Base-by-base conservation (phyloP, 225 moss, liverwort and hornwort species). In the Asterella californica region DNA sequence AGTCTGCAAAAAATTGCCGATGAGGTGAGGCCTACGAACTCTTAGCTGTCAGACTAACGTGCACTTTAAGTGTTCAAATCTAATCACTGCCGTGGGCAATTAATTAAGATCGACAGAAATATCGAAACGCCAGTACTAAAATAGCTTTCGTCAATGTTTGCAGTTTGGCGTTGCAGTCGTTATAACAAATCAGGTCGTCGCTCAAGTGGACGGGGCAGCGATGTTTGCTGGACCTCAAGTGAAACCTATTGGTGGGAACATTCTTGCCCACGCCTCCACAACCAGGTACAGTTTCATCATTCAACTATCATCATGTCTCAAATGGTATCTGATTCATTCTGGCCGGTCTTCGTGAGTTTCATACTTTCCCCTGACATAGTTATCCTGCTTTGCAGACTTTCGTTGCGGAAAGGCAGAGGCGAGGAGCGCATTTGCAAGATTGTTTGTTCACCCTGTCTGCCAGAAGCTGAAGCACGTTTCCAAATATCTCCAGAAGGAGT, bases 181-280 rank as follows among this genome's bases (percentile, higher is more conserved):
- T 34, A 79, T 99, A 19, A 99, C 97, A 15, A 99, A 99, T 71
- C 97, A 99, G 82, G 97, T 99, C 63, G 95, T 95, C 0, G 94
- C 97, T 7, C 95, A 95, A 85, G 97, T 99, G 9, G 97, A 99
- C 50, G 94, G 94, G 53, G 89, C 89, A n/a, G 93, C 94, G 15
- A 85, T 93, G 83, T 99, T 99, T 18, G 87, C 78, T 25, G 97
- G 97, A 55, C 97, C 97, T 37, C 97, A 95, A 64, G 86, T 84
- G 37, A 99, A 99, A 84, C 93, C 94, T 0, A 95, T 99, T 18
- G 97, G 97, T 63, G 97, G 97, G 6, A 94, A 99, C 72, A 93
- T 95, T 37, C 91, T 99, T 46, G 97, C 97, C 3, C 97, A 99
- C 76, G 90, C 97, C 29, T 93, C 97, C 10, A 99, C 97, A 46